Conservation (phyloP, 2,329 filamentous ascomycete species). For the Coniochaeta pulveracea region DNA sequence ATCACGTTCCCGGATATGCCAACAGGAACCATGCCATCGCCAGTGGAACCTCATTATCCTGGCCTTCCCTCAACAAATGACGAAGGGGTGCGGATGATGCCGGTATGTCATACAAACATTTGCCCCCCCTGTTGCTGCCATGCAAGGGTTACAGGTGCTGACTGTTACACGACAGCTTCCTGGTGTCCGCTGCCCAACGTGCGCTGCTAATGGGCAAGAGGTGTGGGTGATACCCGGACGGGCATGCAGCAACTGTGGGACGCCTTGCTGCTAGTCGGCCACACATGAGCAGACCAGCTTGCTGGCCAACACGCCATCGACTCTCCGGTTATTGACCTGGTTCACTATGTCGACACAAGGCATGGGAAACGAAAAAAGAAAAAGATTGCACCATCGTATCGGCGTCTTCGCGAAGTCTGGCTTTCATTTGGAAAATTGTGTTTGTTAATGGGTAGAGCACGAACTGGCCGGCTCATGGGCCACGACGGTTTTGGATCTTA, state of each 20-base stretch:
- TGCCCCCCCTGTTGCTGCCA: background rate
- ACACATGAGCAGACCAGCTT: too few relatives aligned
- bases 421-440: background rate
- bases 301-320: too few relatives aligned
- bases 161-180: slow-evolving; percentile 22
- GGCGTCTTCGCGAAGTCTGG: too few relatives aligned
- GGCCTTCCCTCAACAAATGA: slow-evolving; percentile 6
- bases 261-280: slow-evolving; percentile 22
- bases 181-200: slow-evolving; percentile 41
- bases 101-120: slow-evolving; percentile 8
- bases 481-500: too few relatives aligned
- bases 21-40: slow-evolving; percentile 2
- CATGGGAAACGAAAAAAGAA: background rate
- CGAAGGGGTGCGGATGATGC: slow-evolving; percentile 8
- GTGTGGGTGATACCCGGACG: slow-evolving; percentile 45
- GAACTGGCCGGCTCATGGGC: too few relatives aligned
- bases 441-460: too few relatives aligned
- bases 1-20: background rate
- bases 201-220: slow-evolving; percentile 34
- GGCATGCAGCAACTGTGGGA: slow-evolving; percentile 38
- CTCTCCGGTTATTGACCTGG: background rate
- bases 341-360: background rate
- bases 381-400: background rate
- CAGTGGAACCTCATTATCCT: slow-evolving; percentile 4
- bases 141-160: background rate